These are phyloP conservation scores for Saccharomyces eubayanus DNA, from an alignment of 805 yeast genomes.

Conservation along the genomic window DNA sequence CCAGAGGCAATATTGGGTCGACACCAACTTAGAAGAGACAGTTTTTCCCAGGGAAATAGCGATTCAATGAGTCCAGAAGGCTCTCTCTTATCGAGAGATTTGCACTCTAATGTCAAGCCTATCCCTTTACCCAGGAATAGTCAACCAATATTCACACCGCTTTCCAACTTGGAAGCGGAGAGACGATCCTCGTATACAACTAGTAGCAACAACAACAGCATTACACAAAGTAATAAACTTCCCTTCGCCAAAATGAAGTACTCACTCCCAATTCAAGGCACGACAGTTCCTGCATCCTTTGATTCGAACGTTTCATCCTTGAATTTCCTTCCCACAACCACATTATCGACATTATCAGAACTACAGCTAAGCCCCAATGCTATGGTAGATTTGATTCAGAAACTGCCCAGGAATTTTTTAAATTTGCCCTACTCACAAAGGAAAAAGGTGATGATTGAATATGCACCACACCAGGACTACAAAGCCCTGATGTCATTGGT, in stretches of 20 bases:
- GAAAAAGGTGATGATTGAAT: constrained; percentile 34
- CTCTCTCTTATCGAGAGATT: constrained; percentile 15
- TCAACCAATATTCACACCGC: constrained; percentile 8
- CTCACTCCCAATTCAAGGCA: neutral
- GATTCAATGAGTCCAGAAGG: constrained; percentile 7
- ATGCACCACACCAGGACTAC: constrained; percentile 33
- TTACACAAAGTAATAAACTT: neutral
- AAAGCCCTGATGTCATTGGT: constrained; percentile 27
- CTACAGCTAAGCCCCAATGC: constrained; percentile 21
- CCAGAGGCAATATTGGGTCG: neutral
- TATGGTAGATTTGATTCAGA: constrained; percentile 25
- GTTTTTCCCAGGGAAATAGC: constrained; percentile 1
- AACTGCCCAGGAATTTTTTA: constrained; percentile 45
- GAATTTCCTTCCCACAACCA: constrained; percentile 10
- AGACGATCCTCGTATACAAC: constrained; percentile 8
- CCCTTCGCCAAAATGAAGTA: neutral
- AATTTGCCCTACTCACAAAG: constrained; percentile 56
- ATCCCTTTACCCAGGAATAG: constrained; percentile 29
- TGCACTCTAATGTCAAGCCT: constrained; percentile 32
- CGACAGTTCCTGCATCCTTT: constrained; percentile 9
- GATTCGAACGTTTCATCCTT: constrained; percentile 15
- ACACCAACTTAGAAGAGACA: neutral
- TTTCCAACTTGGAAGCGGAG: constrained; percentile 11
- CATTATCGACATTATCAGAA: constrained; percentile 11
- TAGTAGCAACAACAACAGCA: neutral